These are phyloP conservation scores for Theobroma cacao DNA, from an alignment of 345 rosid species.

Conservation along the genomic window DNA sequence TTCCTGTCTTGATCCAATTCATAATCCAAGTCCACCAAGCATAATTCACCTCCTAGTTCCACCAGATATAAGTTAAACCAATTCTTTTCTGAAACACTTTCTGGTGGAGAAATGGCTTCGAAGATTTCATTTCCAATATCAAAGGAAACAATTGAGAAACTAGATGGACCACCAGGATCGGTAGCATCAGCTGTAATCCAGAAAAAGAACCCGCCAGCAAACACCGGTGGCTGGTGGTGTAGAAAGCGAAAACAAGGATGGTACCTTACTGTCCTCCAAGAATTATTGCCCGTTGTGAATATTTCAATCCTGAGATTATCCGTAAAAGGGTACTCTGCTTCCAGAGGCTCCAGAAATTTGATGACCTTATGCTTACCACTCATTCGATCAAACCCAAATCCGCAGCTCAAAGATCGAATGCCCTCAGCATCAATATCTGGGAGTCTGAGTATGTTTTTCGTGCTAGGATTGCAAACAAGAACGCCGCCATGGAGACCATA, in stretches of 20 bases:
- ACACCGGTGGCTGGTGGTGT: slow-evolving; percentile 10
- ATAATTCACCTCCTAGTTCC: slow-evolving; percentile 7
- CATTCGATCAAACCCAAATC: slow-evolving; percentile 20
- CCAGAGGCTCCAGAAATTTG: not conserved
- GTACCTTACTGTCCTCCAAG: slow-evolving; percentile 1
- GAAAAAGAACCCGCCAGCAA: slow-evolving; percentile 13
- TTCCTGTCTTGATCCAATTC: not conserved
- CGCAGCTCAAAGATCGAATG: slow-evolving; percentile 14
- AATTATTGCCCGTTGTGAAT: slow-evolving; percentile 1
- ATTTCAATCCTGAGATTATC: not conserved
- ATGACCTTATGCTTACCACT: slow-evolving; percentile 3
- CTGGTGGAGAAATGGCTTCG: slow-evolving; percentile 8
- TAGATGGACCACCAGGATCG: not conserved
- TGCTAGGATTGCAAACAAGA: slow-evolving; percentile 16
- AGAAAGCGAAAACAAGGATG: not conserved
- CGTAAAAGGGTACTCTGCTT: not conserved
- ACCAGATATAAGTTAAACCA: not conserved
- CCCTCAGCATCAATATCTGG: not conserved
- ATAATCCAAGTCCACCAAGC: slow-evolving; percentile 18
- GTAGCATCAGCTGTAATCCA: not conserved
- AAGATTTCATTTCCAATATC: slow-evolving; percentile 9
- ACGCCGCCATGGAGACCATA: slow-evolving; percentile 10
- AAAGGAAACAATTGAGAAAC: slow-evolving; percentile 4
- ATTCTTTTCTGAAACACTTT: not conserved
- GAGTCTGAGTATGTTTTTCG: not conserved